phyloP scores from a whole-genome alignment of 441 rosid genomes.

The Eruca vesicaria region DNA sequence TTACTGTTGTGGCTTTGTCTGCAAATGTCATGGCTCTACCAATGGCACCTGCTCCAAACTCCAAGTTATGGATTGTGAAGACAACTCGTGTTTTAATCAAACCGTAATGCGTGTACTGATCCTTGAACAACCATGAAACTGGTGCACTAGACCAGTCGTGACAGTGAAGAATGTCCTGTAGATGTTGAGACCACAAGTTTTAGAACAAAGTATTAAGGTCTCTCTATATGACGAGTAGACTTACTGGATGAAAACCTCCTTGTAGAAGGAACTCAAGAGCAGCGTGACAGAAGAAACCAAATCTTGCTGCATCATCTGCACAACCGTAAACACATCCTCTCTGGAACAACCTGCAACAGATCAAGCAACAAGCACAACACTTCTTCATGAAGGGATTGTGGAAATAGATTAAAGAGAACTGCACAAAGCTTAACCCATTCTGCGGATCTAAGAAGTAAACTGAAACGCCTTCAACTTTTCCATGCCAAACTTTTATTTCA shows the following conservation, averaged over 20 bases:
- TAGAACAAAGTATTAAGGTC: neutral
- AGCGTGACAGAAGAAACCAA: constrained; percentile 93
- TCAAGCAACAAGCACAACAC: constrained; percentile 13
- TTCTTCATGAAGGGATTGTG: neutral
- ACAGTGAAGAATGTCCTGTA: constrained; percentile 95
- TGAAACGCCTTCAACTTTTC: constrained; percentile 89
- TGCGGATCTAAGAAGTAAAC: constrained; percentile 96
- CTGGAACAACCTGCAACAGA: constrained; percentile 60
- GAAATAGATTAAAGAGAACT: neutral
- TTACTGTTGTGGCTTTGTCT: constrained; percentile 92
- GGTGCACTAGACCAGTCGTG: constrained; percentile 99
- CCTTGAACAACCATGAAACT: constrained; percentile 86
- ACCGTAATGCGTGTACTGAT: constrained; percentile 73
- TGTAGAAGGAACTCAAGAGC: constrained; percentile 94
- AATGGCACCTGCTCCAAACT: constrained; percentile 74
- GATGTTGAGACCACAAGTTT: constrained; percentile 17
- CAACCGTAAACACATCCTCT: constrained; percentile 82
- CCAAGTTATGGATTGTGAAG: constrained; percentile 95
- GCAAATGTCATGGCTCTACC: constrained; percentile 79
- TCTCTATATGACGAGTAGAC: constrained; percentile 24
- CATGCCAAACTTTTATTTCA: constrained; percentile 92
- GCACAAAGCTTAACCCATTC: constrained; percentile 61
- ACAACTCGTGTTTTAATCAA: constrained; percentile 83
- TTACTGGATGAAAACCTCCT: constrained; percentile 89
- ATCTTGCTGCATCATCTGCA: constrained; percentile 80